Evolutionary conservation across 106 monocot species (phyloP), one percentile per base, ranked within the genome.

Genomic region (Triglochin maritima): DNA sequence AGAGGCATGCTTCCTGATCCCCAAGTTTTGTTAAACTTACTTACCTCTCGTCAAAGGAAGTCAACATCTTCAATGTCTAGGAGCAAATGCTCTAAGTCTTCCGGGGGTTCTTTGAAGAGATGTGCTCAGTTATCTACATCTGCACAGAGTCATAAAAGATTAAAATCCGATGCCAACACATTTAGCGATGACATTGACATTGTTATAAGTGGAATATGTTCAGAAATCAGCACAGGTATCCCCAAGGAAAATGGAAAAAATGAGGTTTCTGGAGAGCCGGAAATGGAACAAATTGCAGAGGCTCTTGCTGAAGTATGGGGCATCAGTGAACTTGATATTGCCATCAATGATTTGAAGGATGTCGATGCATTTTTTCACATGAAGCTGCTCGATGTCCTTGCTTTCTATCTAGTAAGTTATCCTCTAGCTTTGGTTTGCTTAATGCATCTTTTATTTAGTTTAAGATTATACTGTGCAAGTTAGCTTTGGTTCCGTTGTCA

Each of bases 21-120:
- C 17, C 96, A 96, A 77, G 88, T 91, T 68, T 49, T 91, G 52
- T 64, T 86, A 47, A 88, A 88, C 72, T 76, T 91, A 59, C 81
- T 87, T 17, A 67, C 84, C 17, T 80, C 64, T 47, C 13, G 13
- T 48, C 64, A 16, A 47, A 64, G 8, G 13, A n/a, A 5, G 11
- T 47, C 16, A 10, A 47, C 64, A 47, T 7, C n/a, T 13, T 64
- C 64, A 46, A 41, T 80, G 63, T 58, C 71, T 47, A 74, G 63
- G 60, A 44, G 59, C 42, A 80, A 72, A 53, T 49, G 66, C 56
- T 60, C 71, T 57, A 60, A 66, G 56, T 16, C 9, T 72, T 73
- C 81, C 43, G 50, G 15, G n/a, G 42, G 3, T 3, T 73, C 67
- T 56, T 70, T 71, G 65, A 91, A 96, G 66, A 90, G 86, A 76